Evolutionary conservation across 2,329 filamentous ascomycete genomes (phyloP), one percentile per base, ranked within the genome.

Genomic region (Zasmidium angulare): DNA sequence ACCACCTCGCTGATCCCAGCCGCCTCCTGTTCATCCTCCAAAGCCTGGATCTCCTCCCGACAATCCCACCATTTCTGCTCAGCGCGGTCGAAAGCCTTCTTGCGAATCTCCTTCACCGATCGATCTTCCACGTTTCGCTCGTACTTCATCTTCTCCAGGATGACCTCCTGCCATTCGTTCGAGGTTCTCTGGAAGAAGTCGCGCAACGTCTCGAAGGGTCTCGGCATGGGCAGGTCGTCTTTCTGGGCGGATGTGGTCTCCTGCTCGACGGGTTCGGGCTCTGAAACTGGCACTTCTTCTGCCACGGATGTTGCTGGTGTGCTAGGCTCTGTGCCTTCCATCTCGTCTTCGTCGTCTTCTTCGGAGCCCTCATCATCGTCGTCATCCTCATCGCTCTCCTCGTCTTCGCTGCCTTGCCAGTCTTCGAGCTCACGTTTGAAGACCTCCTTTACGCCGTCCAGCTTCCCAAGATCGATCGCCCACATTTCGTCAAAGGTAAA

Each of bases 31-130:
- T 97, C 93, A 76, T 97, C 93, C 77, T 99, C 95, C 71, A 98
- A 76, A 6, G 86, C 89, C 55, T 88, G 89, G 66, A 99, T 90
- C 78, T 98, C 93, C 78, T 99, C 95, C 68, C 95, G 85, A 72
- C 89, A 92, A 80, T 97, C 95, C 95, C 95, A 99, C 95, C 95
- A 99, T 75, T 96, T 96, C 78, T 93, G 90, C 76, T 99, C 95
- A 46, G 93, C 93, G 64, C 91, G 83, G 71, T 91, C 89, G 74
- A 97, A 99, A 1, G 92, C 95, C 72, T 86, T 87, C 69, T 93
- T 89, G 75, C 96, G 92, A 69, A 98, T 87, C 79, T 98, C 95
- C 80, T 99, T 99, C 71, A 96, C 80, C 0, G 86, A 82, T 64
- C 91, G 82, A 46, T 86, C 82, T 74, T 90, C 89, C 2, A 84